Conservation (phyloP, 805 yeast species). For the Kluyveromyces lactis region DNA sequence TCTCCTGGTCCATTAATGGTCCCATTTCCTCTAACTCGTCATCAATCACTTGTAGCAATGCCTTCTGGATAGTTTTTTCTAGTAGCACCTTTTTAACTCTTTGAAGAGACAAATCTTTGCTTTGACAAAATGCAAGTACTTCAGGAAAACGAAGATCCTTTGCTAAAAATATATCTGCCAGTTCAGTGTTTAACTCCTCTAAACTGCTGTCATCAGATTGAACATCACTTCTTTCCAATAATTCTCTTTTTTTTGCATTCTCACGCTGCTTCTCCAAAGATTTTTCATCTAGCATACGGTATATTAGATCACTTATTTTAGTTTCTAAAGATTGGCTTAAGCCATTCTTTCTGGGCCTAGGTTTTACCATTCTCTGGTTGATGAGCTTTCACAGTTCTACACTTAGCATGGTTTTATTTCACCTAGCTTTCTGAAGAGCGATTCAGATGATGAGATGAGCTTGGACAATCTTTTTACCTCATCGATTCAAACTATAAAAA, state of each 20-base stretch:
- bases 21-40: slow-evolving; percentile 54
- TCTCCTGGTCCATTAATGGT: slow-evolving; percentile 6
- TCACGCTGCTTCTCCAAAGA: slow-evolving; percentile 35
- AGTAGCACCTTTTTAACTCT: slow-evolving; percentile 60
- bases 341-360: slow-evolving; percentile 20
- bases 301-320: slow-evolving; percentile 48
- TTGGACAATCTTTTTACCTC: too few species aligned
- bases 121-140: slow-evolving; percentile 50
- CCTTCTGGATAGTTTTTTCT: slow-evolving; percentile 56
- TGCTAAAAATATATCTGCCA: slow-evolving; percentile 38
- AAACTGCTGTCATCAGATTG: slow-evolving; percentile 4
- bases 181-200: slow-evolving; percentile 18
- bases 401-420: too few species aligned
- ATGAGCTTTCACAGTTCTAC: too few species aligned
- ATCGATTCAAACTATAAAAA: too few species aligned
- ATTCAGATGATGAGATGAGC: too few species aligned
- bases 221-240: slow-evolving; percentile 9
- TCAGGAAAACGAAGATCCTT: slow-evolving; percentile 46
- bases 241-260: slow-evolving; percentile 18
- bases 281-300: slow-evolving; percentile 51
- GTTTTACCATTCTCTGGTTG: slow-evolving; percentile 26
- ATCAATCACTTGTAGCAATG: slow-evolving; percentile 43
- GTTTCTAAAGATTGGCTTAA: slow-evolving; percentile 39
- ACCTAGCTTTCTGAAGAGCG: too few species aligned
- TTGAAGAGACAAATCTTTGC: slow-evolving; percentile 56